Conservation (phyloP, 345 rosid species). For the Corchorus capsularis region DNA sequence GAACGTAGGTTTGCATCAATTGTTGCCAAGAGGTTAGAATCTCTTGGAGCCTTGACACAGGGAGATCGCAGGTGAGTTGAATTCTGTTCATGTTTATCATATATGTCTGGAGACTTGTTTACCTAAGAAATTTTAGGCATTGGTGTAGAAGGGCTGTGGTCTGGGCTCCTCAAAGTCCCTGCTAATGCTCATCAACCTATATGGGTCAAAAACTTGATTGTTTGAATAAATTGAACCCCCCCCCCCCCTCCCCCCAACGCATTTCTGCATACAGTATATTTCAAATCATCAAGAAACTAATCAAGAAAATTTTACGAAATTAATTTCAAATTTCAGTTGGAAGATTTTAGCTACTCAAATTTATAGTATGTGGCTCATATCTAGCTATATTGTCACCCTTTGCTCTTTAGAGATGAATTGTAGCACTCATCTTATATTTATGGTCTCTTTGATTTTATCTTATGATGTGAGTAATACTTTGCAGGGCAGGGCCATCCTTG, state of each 20-base stretch:
- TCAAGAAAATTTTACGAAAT: too few relatives aligned
- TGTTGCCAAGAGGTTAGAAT: conserved; percentile 96
- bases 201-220: neutral
- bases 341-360: neutral
- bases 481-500: conserved; percentile 95
- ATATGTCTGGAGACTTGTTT: neutral
- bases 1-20: conserved; percentile 99
- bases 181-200: neutral
- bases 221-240: conserved; percentile 1
- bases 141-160: neutral
- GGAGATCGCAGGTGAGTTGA: conserved; percentile 89
- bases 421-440: conserved; percentile 14
- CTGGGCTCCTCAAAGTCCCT: neutral
- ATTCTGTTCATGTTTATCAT: neutral
- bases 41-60: conserved; percentile 97
- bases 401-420: conserved; percentile 12
- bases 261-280: neutral
- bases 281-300: neutral
- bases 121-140: neutral
- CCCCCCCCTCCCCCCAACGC: neutral
- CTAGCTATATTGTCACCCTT: conserved; percentile 1
- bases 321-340: neutral
- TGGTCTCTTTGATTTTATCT: conserved; percentile 22
- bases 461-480: conserved; percentile 27
- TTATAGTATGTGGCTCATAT: neutral